A percentile compares a stretch with the other conserved stretches of the same genome.
Evolutionary conservation across 805 yeast species (phyloP).

Genomic region (Schwanniomyces yamadae): DNA sequence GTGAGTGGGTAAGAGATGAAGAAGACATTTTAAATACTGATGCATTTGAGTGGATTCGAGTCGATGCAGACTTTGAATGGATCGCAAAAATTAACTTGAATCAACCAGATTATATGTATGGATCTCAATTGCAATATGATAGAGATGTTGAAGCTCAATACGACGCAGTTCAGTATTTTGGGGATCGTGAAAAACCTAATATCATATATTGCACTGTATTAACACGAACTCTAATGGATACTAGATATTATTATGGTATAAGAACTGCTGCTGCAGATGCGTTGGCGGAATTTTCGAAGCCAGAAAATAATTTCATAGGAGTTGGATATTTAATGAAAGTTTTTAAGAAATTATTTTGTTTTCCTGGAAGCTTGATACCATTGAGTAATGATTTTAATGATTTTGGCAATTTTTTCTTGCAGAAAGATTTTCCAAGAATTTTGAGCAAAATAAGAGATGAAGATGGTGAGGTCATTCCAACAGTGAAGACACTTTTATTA

Average conservation of each 20-base stretch:
- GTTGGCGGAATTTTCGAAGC: conserved; percentile 63
- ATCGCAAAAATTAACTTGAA: conserved; percentile 75
- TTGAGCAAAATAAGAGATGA: conserved; percentile 61
- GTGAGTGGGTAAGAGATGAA: conserved; percentile 68
- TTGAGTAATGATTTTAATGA: conserved; percentile 77
- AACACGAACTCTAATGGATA: conserved; percentile 77
- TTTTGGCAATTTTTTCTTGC: conserved; percentile 65
- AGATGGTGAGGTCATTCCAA: conserved; percentile 57
- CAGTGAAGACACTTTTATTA: conserved; percentile 60
- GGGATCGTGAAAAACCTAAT: conserved; percentile 56
- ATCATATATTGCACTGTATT: conserved; percentile 71
- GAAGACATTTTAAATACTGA: conserved; percentile 70
- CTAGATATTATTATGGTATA: conserved; percentile 83
- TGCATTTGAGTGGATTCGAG: conserved; percentile 96
- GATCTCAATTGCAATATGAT: conserved; percentile 91
- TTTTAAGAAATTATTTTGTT: conserved; percentile 71
- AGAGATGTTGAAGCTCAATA: conserved; percentile 94
- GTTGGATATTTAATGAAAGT: conserved; percentile 68
- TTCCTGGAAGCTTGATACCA: conserved; percentile 61
- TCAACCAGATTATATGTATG: conserved; percentile 94
- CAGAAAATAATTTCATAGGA: conserved; percentile 67
- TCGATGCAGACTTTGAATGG: conserved; percentile 99
- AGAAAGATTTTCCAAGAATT: conserved; percentile 64
- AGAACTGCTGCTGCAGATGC: conserved; percentile 85
- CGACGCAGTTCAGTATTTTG: conserved; percentile 76